A percentile compares a stretch with the other conserved stretches of the same genome.
phyloP scores from a whole-genome alignment of 139 green algal genomes.

The Coccomyxa sp. region DNA sequence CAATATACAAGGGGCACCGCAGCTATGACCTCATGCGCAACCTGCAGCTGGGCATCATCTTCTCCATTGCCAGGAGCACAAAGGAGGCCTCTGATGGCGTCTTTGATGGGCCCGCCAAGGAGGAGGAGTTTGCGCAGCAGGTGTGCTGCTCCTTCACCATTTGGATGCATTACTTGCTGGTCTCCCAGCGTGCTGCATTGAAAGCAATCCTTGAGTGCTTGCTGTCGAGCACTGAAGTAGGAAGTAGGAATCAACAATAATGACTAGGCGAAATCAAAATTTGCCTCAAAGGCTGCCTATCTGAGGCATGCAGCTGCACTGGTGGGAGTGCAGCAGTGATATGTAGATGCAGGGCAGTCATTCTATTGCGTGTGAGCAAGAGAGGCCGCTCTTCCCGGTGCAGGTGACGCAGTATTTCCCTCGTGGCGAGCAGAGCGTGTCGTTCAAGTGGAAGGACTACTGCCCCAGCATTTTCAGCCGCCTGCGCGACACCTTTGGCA shows the following conservation, averaged over 20 bases:
- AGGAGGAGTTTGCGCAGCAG: slow-evolving; percentile 30
- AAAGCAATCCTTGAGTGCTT: too few relatives aligned
- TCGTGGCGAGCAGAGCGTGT: slow-evolving; percentile 33
- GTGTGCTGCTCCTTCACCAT: slow-evolving; percentile 13
- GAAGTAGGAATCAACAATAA: too few relatives aligned
- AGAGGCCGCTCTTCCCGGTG: not conserved
- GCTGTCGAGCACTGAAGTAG: too few relatives aligned
- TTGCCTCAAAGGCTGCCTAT: too few relatives aligned
- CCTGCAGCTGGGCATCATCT: slow-evolving; percentile 91
- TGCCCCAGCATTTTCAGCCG: slow-evolving; percentile 63
- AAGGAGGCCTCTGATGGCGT: not conserved
- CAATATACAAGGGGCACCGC: slow-evolving; percentile 82
- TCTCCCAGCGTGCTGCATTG: too few relatives aligned
- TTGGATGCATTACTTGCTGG: too few relatives aligned
- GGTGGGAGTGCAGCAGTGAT: too few relatives aligned
- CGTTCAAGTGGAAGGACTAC: slow-evolving; percentile 97
- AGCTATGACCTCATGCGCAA: slow-evolving; percentile 92
- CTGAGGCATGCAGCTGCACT: too few relatives aligned
- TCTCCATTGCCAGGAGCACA: slow-evolving; percentile 41
- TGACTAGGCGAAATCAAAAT: too few relatives aligned
- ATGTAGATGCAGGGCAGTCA: too few relatives aligned
- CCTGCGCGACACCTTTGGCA: slow-evolving; percentile 57
- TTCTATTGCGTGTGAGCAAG: too few relatives aligned
- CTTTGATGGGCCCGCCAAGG: not conserved
- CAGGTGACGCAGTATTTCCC: slow-evolving; percentile 64